Conservation (phyloP, 192 early-diverging fungal species). For the Backusella parvicylindrica region DNA sequence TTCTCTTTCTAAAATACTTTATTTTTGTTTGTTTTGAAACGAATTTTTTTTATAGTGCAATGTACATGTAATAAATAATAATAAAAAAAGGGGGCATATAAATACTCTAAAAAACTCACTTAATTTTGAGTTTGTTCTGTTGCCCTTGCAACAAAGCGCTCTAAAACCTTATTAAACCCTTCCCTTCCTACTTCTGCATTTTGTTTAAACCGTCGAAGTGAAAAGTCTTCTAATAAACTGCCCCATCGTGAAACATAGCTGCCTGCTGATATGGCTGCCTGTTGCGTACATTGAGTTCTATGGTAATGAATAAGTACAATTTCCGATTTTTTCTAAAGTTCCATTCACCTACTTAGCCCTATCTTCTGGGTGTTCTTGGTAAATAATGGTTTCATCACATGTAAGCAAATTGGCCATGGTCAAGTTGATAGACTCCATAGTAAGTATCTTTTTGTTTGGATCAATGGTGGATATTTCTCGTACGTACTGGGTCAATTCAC, state of each 20-base stretch:
- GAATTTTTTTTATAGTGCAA: background rate
- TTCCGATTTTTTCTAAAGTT: background rate
- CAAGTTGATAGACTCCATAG: conserved; percentile 81
- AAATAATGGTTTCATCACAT: conserved; percentile 85
- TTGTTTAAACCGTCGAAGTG: conserved; percentile 81
- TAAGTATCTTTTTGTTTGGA: conserved; percentile 65
- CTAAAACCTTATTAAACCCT: conserved; percentile 85
- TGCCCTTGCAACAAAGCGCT: conserved; percentile 48
- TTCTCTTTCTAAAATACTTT: too few relatives aligned
- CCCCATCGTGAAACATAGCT: conserved; percentile 64
- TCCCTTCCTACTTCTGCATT: conserved; percentile 84
- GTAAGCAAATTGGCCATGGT: conserved; percentile 80
- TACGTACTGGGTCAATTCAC: conserved; percentile 73
- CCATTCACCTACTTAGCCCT: conserved; percentile 29
- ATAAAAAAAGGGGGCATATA: background rate
- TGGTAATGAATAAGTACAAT: background rate
- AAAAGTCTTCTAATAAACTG: conserved; percentile 78
- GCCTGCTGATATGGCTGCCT: conserved; percentile 79
- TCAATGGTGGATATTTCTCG: conserved; percentile 89
- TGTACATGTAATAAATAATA: background rate
- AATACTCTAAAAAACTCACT: background rate
- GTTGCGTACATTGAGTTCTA: conserved; percentile 77
- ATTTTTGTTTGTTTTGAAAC: too few relatives aligned
- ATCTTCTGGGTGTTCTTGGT: conserved; percentile 61
- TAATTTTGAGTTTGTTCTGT: conserved; percentile 20